phyloP scores from a whole-genome alignment of 176 grass and related monocot species.

The Tuctoria greenei region DNA sequence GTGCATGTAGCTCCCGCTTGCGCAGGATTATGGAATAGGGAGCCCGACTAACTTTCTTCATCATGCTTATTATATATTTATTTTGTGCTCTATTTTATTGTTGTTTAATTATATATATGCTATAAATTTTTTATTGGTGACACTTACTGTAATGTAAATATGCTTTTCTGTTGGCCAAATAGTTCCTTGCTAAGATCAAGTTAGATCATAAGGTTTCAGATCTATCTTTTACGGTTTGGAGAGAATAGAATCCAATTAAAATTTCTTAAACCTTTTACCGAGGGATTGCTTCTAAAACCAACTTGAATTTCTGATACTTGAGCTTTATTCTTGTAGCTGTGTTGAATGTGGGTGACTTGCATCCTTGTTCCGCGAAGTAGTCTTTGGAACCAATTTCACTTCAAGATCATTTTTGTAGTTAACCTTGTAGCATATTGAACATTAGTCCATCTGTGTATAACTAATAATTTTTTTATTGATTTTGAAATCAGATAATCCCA shows the following conservation, averaged over 20 bases:
- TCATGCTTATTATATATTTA: not conserved
- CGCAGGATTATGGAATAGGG: no score
- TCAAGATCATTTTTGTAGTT: not conserved
- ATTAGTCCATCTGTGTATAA: not conserved
- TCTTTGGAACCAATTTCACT: not conserved
- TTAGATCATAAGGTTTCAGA: not conserved
- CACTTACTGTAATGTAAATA: not conserved
- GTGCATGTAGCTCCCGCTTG: no score
- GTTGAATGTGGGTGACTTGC: not conserved
- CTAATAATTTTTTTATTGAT: conserved; percentile 32
- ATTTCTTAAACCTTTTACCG: not conserved
- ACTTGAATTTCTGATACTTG: not conserved
- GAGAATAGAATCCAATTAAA: not conserved
- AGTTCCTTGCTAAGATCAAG: not conserved
- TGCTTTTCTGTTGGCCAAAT: conserved; percentile 10
- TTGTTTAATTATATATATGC: not conserved
- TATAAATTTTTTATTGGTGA: not conserved
- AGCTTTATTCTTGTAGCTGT: not conserved
- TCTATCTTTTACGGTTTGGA: not conserved
- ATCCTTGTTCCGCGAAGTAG: not conserved
- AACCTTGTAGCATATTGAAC: not conserved
- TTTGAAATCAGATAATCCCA: conserved; percentile 61
- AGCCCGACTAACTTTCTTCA: no score
- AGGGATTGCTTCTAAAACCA: not conserved
- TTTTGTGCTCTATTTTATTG: not conserved